Evolutionary conservation across 2,329 filamentous ascomycete genomes (phyloP), one percentile per base, ranked within the genome.

Genomic region (Penicillium concentricum): DNA sequence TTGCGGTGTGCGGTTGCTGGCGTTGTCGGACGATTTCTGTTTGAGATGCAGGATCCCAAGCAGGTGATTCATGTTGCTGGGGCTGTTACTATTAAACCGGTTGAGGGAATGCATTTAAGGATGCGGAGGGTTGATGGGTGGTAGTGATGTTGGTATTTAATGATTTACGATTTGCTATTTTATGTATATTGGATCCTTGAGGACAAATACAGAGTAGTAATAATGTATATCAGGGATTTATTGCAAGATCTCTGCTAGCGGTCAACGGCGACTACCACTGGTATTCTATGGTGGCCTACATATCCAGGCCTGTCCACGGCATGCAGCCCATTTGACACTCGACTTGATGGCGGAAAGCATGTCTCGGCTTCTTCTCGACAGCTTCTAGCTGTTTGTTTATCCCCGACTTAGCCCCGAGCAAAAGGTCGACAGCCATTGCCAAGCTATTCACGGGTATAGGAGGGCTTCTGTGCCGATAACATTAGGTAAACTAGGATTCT

Each of bases 1-100:
- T 54, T 79, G 54, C 61, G 71, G 26, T 76, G 72, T 64, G 67
- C 72, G 2, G 57, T 79, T 15, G 75, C 76, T 0, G 75, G 71
- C 0, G 65, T 76, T 26, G 70, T 76, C 16, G 70, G 70, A 0
- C 53, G 68, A 26, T 77, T 74, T 63, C 58, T 54, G 28, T 68
- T 74, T 60, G 68, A 69, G 58, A 66, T 76, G 69, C 68, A 74
- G 58, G 65, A 74, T 59, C 72, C 72, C 2, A 69, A 71, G 47
- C 67, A 74, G 61, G 66, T 71, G 51, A 65, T 65, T 47, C 64
- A 72, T 61, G 69, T 74, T 60, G 70, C 64, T 2, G 73, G 73
- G 2, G 70, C 71, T 30, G 68, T 76, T 22, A 75, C 74, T 7
- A 74, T 70, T 13, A 74, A 74, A 67, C 74, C 75, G 0, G 67